Evolutionary conservation across 441 rosid genomes (phyloP), one percentile per base, ranked within the genome.

Genomic region (Erodium texanum): DNA sequence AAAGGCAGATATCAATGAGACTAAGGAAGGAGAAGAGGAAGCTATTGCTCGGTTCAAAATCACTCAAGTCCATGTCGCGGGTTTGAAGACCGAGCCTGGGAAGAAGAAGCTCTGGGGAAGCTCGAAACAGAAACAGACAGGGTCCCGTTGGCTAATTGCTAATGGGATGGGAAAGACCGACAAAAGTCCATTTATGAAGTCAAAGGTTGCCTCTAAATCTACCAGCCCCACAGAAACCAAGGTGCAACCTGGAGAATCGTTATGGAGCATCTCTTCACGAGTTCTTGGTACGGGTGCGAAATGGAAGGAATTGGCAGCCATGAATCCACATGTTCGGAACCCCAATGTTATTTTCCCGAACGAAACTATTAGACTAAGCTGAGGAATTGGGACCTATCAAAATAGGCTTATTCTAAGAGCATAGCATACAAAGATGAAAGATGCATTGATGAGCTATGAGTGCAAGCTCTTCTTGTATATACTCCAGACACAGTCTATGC

Each of bases 121-220:
- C 54, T 65, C 82, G 62, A 70, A 76, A 24, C 96, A 88, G 83
- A 86, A 89, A 76, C 94, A 86, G 76, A 85, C 98, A 7, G 96
- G 95, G 71, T 89, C 93, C 27, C 93, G 97, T 27, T 93, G 97
- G 99, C 81, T 87, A 80, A 73, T 91, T 9, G 96, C 99, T 14
- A 90, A 83, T 65, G 98, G 98, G 73, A 93, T 93, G 99, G 99
- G 99, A 29, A 93, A 93, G 88, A 81, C 64, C 73, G 84, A 79
- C 62, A 87, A 78, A 73, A 83, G 86, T 71, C 79, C 88, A 9
- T 54, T 84, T 27, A 59, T 81, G 75, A 89, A 85, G 80, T 78
- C 92, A 36, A 93, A 86, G 70, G 63, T 70, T 14, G 74, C 50
- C 67, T 66, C 84, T 61, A 85, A 77, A 70, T 77, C 84, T 41